These are phyloP conservation scores for Thermochaetoides dissita DNA, from an alignment of 2,329 filamentous ascomycete genomes.

Conservation along the genomic window DNA sequence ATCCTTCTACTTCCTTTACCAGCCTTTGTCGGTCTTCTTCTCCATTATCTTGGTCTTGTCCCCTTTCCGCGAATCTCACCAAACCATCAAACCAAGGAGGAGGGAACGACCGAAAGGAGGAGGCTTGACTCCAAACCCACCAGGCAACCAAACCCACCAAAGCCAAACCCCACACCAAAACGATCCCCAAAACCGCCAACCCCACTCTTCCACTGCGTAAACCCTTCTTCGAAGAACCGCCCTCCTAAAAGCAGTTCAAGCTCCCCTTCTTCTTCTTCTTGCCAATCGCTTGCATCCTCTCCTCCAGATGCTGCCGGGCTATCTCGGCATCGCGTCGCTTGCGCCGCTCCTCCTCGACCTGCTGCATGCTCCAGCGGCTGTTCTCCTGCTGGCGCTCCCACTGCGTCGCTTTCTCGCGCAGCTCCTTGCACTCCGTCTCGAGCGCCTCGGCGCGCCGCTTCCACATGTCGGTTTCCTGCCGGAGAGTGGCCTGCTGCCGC, in stretches of 20 bases:
- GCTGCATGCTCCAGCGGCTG: constrained; percentile 60
- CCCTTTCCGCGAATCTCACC: too few species aligned
- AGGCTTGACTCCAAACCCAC: not conserved
- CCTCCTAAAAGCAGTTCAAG: constrained; percentile 82
- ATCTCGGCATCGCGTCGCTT: constrained; percentile 83
- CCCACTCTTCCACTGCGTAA: constrained; percentile 1
- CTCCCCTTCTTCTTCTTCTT: constrained; percentile 88
- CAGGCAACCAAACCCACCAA: not conserved
- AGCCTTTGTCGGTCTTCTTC: too few species aligned
- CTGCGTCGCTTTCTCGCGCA: constrained; percentile 40
- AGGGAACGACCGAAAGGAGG: too few species aligned
- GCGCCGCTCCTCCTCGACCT: constrained; percentile 91
- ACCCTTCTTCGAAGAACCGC: constrained; percentile 1
- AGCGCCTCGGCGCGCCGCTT: constrained; percentile 69
- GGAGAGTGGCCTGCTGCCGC: constrained; percentile 79
- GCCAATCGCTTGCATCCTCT: constrained; percentile 84
- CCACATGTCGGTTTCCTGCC: constrained; percentile 79
- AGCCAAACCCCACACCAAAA: not conserved
- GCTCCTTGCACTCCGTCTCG: constrained; percentile 57
- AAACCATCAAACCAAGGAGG: too few species aligned
- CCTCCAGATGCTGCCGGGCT: constrained; percentile 77
- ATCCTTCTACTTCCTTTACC: too few species aligned
- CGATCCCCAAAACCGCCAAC: not conserved
- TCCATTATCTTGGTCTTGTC: too few species aligned
- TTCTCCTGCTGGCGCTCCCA: constrained; percentile 21